phyloP scores from a whole-genome alignment of 2,329 filamentous ascomycete genomes.

The Colletotrichum australisinense region DNA sequence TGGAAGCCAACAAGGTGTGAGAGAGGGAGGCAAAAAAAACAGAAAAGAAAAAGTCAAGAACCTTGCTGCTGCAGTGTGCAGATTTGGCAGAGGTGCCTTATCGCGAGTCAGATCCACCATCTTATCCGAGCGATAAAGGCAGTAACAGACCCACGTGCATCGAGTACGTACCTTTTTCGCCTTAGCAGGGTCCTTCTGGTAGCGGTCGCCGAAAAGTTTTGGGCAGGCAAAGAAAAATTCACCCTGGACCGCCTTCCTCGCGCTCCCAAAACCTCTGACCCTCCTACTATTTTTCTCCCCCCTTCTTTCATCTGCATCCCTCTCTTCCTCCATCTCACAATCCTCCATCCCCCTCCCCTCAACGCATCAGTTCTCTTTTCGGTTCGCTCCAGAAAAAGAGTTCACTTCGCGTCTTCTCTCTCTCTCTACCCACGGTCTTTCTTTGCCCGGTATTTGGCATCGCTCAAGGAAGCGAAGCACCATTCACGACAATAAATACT shows the following conservation, averaged over 20 bases:
- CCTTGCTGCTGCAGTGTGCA: not conserved
- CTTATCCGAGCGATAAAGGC: slow-evolving; percentile 23
- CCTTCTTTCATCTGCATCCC: slow-evolving; percentile 30
- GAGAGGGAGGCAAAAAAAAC: not conserved
- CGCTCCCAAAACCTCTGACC: slow-evolving; percentile 29
- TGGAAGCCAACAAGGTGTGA: slow-evolving; percentile 3
- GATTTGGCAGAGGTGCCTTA: slow-evolving; percentile 26
- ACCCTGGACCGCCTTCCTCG: slow-evolving; percentile 26
- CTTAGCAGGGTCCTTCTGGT: slow-evolving; percentile 28
- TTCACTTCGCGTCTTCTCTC: not conserved
- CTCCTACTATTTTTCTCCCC: slow-evolving; percentile 20
- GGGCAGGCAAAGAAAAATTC: slow-evolving; percentile 32
- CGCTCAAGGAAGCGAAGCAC: slow-evolving; percentile 11
- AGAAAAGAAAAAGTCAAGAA: slow-evolving; percentile 14
- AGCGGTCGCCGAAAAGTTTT: slow-evolving; percentile 33
- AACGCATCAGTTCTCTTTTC: slow-evolving; percentile 29
- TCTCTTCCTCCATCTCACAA: slow-evolving; percentile 31
- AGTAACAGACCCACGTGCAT: slow-evolving; percentile 6
- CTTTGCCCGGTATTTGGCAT: slow-evolving; percentile 18
- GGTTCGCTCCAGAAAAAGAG: slow-evolving; percentile 28
- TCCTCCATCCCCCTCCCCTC: slow-evolving; percentile 12
- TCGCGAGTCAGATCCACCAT: slow-evolving; percentile 32
- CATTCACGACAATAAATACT: not conserved
- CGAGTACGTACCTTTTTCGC: slow-evolving; percentile 31
- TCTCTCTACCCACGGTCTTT: slow-evolving; percentile 24